Conservation (phyloP, 257 asterid species). For the Penstemon newberryi region DNA sequence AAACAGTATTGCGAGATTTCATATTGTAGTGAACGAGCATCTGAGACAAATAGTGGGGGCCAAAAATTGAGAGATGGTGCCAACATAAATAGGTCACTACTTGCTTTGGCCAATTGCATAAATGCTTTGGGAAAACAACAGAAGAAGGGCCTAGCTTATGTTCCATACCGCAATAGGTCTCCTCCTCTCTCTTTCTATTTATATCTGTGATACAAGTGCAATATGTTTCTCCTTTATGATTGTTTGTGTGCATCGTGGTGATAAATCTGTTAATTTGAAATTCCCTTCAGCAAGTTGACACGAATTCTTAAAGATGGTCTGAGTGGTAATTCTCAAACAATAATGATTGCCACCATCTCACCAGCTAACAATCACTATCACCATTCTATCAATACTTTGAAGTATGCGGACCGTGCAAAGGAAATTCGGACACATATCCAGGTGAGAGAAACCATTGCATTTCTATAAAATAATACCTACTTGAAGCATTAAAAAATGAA, state of each 20-base stretch:
- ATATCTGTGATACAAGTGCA: conserved; percentile 17
- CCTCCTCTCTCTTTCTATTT: background rate
- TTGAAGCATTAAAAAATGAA: conserved; percentile 25
- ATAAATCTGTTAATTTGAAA: conserved; percentile 31
- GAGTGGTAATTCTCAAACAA: conserved; percentile 95
- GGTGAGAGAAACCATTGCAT: conserved; percentile 46
- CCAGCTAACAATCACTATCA: conserved; percentile 91
- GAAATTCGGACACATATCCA: conserved; percentile 94
- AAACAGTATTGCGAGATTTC: conserved; percentile 22
- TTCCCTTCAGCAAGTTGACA: conserved; percentile 79
- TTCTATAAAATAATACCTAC: conserved; percentile 18
- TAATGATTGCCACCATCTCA: conserved; percentile 91
- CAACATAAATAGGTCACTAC: conserved; percentile 88
- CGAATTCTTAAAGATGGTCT: conserved; percentile 96
- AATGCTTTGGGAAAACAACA: conserved; percentile 94
- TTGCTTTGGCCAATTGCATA: conserved; percentile 96
- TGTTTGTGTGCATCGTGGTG: conserved; percentile 21
- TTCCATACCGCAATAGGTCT: conserved; percentile 94
- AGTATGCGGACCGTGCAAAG: conserved; percentile 95
- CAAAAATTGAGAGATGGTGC: conserved; percentile 98
- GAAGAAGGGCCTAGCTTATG: conserved; percentile 97
- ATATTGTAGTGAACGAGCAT: conserved; percentile 85
- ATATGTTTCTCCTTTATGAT: conserved; percentile 32
- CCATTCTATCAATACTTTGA: conserved; percentile 89
- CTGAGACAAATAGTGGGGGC: conserved; percentile 92